phyloP scores from a whole-genome alignment of 2,329 filamentous ascomycete species.

The Fusarium ramigenum region DNA sequence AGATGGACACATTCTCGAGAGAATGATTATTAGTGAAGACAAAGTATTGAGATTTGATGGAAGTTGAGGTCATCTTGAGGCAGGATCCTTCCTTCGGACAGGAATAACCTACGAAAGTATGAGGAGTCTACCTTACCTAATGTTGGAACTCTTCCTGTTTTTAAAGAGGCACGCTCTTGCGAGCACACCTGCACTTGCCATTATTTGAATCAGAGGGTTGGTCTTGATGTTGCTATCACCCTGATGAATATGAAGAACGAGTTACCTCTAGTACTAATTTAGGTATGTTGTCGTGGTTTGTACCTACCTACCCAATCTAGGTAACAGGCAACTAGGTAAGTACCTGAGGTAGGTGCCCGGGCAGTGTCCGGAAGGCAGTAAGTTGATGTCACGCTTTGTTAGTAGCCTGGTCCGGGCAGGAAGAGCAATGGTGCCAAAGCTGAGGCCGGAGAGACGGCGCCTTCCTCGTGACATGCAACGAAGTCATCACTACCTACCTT shows the following conservation, averaged over 20 bases:
- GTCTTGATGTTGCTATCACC: not conserved
- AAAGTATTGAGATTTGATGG: not conserved
- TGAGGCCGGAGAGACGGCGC: not conserved
- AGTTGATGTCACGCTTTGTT: not conserved
- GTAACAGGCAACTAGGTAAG: not conserved
- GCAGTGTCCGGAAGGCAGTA: not conserved
- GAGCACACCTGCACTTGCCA: conserved; percentile 12
- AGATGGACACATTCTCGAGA: conserved; percentile 23
- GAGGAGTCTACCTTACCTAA: not conserved
- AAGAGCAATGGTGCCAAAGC: not conserved
- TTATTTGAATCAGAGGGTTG: not conserved
- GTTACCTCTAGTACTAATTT: not conserved
- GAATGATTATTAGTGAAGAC: conserved; percentile 8
- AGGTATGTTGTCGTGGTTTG: not conserved
- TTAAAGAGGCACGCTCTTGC: not conserved
- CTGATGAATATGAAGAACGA: not conserved
- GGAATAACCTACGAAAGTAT: not conserved
- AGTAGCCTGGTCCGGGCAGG: not conserved
- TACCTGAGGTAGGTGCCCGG: not conserved
- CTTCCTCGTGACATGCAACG: not conserved
- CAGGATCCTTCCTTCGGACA: not conserved
- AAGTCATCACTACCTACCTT: conserved; percentile 6
- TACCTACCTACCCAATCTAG: not conserved
- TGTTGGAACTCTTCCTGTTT: not conserved
- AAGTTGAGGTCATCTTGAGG: not conserved